These are phyloP conservation scores for Groenewaldozyma auringiensis DNA, from an alignment of 1,139 yeast genomes.

Conservation along the genomic window DNA sequence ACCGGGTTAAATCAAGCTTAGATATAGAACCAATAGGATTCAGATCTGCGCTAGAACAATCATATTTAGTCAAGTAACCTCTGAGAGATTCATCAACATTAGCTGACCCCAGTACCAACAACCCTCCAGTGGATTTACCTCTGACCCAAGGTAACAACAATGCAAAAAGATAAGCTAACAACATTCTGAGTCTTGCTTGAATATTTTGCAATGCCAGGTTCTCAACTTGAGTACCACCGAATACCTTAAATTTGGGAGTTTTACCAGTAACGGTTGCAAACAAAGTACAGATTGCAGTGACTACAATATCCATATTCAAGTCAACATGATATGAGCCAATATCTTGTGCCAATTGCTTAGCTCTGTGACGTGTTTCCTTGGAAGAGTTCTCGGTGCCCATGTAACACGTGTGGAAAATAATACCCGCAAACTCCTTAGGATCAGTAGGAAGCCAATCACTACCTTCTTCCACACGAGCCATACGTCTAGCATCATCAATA, in stretches of 20 bases:
- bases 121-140: constrained; percentile 58
- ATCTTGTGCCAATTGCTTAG: constrained; percentile 63
- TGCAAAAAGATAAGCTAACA: constrained; percentile 83
- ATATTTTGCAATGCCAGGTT: constrained; percentile 91
- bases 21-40: constrained; percentile 98
- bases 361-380: constrained; percentile 72
- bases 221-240: constrained; percentile 89
- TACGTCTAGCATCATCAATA: constrained; percentile 57
- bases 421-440: constrained; percentile 67
- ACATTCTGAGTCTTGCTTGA: constrained; percentile 95
- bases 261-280: constrained; percentile 89
- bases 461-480: constrained; percentile 45
- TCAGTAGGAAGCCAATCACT: constrained; percentile 57
- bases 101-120: constrained; percentile 88
- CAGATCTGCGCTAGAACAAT: constrained; percentile 92
- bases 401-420: constrained; percentile 78
- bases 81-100: constrained; percentile 96
- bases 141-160: constrained; percentile 94
- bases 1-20: constrained; percentile 79
- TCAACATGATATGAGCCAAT: constrained; percentile 90
- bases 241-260: constrained; percentile 76
- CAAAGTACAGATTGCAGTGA: constrained; percentile 60
- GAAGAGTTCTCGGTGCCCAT: constrained; percentile 97
- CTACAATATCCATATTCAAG: constrained; percentile 82
- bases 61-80: constrained; percentile 93